Percentiles rank a stretch among this genome's conserved stretches.
Conservation (phyloP, 257 asterid genomes). For the Gentiana straminea region DNA sequence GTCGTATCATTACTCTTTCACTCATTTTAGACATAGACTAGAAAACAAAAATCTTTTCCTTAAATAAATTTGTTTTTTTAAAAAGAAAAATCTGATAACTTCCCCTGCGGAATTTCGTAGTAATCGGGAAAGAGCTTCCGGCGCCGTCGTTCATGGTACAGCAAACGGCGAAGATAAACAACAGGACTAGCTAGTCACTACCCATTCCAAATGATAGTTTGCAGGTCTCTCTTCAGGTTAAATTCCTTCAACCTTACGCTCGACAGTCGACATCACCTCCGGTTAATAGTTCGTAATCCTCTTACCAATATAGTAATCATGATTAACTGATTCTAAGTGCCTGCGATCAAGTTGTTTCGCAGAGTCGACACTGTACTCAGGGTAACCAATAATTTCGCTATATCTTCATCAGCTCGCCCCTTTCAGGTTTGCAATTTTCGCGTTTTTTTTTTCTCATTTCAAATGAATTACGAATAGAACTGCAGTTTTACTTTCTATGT, state of each 20-base stretch:
- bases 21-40: not conserved
- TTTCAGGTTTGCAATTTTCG: constrained; percentile 7
- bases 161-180: not conserved
- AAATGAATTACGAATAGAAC: not conserved
- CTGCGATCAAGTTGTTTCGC: not conserved
- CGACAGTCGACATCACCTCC: not conserved
- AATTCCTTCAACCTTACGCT: no score
- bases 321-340: not conserved
- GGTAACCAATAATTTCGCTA: constrained; percentile 11
- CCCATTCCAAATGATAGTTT: constrained; percentile 20
- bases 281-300: not conserved
- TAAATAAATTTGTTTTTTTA: no score
- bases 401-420: constrained; percentile 16
- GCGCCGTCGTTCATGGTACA: constrained; percentile 6
- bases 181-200: not conserved
- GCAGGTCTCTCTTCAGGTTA: constrained; percentile 32
- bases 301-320: not conserved
- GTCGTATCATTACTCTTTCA: not conserved
- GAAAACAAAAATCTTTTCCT: not conserved
- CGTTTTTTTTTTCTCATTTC: no score
- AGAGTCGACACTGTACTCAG: constrained; percentile 30
- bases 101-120: no score
- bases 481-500: not conserved
- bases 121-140: not conserved
- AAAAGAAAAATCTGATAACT: not conserved